Conservation (phyloP, 2,329 filamentous ascomycete genomes). For the Reticulascus tulasneorum region DNA sequence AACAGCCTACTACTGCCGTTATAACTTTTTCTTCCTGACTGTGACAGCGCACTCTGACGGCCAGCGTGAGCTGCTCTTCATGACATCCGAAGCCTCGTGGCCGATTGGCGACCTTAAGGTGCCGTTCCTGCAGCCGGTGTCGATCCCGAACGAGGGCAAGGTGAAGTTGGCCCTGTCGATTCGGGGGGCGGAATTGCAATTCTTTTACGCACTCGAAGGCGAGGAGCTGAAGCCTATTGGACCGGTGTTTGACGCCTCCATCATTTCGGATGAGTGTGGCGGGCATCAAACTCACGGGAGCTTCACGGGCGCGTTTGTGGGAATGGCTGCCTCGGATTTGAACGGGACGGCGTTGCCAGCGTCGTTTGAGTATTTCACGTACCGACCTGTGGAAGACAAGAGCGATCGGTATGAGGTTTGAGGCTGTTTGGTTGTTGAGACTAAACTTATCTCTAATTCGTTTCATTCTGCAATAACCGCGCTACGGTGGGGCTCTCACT, state of each 20-base stretch:
- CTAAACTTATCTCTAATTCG: too few relatives aligned
- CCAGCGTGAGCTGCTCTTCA: conserved; percentile 52
- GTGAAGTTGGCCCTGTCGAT: conserved; percentile 49
- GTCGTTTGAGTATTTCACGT: conserved; percentile 48
- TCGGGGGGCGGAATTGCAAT: conserved; percentile 49
- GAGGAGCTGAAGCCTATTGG: conserved; percentile 45
- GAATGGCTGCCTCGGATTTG: conserved; percentile 51
- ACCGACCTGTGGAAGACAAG: conserved; percentile 42
- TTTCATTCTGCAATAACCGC: too few relatives aligned
- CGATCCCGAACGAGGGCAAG: conserved; percentile 51
- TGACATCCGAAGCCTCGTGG: conserved; percentile 53
- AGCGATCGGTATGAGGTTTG: conserved; percentile 44
- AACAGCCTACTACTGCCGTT: conserved; percentile 59
- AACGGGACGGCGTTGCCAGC: conserved; percentile 46
- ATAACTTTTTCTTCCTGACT: conserved; percentile 61
- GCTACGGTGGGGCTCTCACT: too few relatives aligned
- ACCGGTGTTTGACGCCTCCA: conserved; percentile 53
- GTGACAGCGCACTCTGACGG: conserved; percentile 54
- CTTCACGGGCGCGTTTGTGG: conserved; percentile 60
- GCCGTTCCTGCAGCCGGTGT: conserved; percentile 39
- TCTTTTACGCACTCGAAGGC: conserved; percentile 49
- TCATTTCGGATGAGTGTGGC: conserved; percentile 60
- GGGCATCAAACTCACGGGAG: conserved; percentile 58
- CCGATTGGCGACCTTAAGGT: conserved; percentile 44
- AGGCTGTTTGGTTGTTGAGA: not conserved